phyloP scores from a whole-genome alignment of 2,329 filamentous ascomycete species.

The Colletotrichum sansevieriae region DNA sequence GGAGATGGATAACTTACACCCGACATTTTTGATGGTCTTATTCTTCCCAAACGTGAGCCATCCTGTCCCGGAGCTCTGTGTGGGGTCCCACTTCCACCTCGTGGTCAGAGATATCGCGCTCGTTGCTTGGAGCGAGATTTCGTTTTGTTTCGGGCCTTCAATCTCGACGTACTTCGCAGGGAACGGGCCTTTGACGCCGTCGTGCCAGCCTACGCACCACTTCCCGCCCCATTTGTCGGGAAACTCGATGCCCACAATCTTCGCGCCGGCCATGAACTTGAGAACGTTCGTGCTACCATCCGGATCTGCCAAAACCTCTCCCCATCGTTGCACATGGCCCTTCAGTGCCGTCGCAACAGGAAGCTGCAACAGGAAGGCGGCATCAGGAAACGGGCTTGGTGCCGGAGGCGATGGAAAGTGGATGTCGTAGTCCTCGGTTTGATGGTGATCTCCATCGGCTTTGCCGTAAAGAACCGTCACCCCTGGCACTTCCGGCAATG shows the following conservation, averaged over 20 bases:
- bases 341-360: slow-evolving; percentile 52
- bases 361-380: slow-evolving; percentile 44
- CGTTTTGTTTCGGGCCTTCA: slow-evolving; percentile 45
- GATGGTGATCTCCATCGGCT: slow-evolving; percentile 45
- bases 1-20: slow-evolving; percentile 37
- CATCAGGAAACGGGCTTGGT: slow-evolving; percentile 43
- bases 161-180: slow-evolving; percentile 47
- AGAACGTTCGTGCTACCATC: slow-evolving; percentile 52
- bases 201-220: slow-evolving; percentile 53
- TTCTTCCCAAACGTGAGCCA: slow-evolving; percentile 56
- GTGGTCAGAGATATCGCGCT: slow-evolving; percentile 42
- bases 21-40: slow-evolving; percentile 64
- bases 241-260: slow-evolving; percentile 50
- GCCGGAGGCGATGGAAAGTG: slow-evolving; percentile 51
- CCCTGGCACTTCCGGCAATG: slow-evolving; percentile 53
- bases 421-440: slow-evolving; percentile 52
- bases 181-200: slow-evolving; percentile 47
- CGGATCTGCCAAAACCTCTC: slow-evolving; percentile 51
- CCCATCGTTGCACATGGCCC: slow-evolving; percentile 52
- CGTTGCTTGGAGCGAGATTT: slow-evolving; percentile 31
- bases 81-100: slow-evolving; percentile 50
- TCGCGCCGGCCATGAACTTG: slow-evolving; percentile 53
- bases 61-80: slow-evolving; percentile 25
- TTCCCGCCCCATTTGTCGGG: slow-evolving; percentile 52
- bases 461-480: slow-evolving; percentile 52